These are phyloP conservation scores for Dorcoceras hygrometricum DNA, from an alignment of 257 asterid species.

Conservation along the genomic window DNA sequence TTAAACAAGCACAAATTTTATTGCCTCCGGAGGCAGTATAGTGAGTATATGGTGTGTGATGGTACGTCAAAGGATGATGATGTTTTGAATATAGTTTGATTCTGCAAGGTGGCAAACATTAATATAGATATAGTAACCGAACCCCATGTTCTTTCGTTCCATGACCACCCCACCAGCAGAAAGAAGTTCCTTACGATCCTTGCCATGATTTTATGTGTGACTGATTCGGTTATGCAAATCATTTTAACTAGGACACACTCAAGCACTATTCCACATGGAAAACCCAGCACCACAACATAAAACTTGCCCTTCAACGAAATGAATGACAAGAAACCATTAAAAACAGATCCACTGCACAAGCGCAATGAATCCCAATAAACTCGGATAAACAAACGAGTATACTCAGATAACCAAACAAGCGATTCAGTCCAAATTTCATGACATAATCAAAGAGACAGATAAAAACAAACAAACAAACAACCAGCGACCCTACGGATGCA, in stretches of 20 bases:
- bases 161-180: neutral
- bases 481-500: neutral
- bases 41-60: neutral
- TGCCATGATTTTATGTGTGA: neutral
- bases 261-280: neutral
- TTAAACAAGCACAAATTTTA: neutral
- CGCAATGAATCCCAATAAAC: neutral
- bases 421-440: neutral
- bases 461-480: neutral
- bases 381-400: no score
- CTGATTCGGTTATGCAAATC: neutral
- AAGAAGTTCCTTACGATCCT: neutral
- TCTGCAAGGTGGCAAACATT: neutral
- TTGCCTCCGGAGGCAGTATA: neutral
- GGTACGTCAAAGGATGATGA: neutral
- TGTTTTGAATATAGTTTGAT: slow-evolving; percentile 3
- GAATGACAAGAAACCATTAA: neutral
- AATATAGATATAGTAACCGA: slow-evolving; percentile 1
- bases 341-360: neutral
- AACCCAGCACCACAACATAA: neutral
- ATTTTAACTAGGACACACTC: neutral
- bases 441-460: neutral
- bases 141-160: neutral
- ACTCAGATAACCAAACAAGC: no score
- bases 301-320: neutral